Conservation (phyloP, 441 rosid genomes). For the Corymbia citriodora region DNA sequence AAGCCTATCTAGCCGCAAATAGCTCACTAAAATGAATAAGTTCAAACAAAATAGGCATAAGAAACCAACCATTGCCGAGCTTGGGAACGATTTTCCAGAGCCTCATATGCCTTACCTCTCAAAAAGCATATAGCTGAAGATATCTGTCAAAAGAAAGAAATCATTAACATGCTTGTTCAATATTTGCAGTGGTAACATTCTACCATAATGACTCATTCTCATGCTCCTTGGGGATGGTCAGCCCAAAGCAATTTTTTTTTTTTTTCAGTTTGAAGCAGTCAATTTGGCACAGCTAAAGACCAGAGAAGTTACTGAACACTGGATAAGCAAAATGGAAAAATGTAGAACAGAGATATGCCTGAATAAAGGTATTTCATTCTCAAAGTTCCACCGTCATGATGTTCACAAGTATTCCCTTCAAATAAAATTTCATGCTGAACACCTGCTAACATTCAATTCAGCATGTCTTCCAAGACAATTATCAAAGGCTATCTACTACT, state of each 20-base stretch:
- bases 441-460: not conserved
- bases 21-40: not conserved
- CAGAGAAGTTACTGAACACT: not conserved
- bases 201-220: not conserved
- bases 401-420: not conserved
- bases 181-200: not conserved
- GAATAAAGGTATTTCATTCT: not conserved
- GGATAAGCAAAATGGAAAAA: not conserved
- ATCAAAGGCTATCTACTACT: not conserved
- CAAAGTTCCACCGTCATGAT: not conserved
- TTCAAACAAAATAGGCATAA: not conserved
- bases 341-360: not conserved
- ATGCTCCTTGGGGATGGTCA: not conserved
- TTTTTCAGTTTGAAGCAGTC: not conserved
- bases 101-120: slow-evolving; percentile 90
- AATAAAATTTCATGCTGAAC: not conserved
- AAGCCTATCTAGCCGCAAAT: not conserved
- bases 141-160: slow-evolving; percentile 36
- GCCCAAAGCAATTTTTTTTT: not conserved
- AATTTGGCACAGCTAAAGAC: not conserved
- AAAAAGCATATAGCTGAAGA: slow-evolving; percentile 87
- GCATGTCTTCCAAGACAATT: not conserved
- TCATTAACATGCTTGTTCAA: not conserved
- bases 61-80: slow-evolving; percentile 79
- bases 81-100: slow-evolving; percentile 82